A percentile compares a stretch with the other conserved stretches of the same genome.
Conservation (phyloP, 305 asterid genomes). For the Fraxinus nigra region DNA sequence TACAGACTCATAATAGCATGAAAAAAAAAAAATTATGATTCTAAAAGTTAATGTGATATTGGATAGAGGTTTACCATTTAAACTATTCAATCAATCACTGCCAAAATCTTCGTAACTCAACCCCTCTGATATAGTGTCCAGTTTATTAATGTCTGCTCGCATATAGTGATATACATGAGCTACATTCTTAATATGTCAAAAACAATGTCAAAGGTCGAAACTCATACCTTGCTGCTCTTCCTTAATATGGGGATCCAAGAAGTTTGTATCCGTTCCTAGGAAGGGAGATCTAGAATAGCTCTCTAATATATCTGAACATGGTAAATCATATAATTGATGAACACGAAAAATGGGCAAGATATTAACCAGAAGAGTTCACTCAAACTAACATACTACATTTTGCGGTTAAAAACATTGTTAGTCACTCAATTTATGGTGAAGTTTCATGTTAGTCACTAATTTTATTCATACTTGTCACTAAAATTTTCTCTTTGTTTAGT, state of each 20-base stretch:
- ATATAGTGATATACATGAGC: constrained; percentile 8
- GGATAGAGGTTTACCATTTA: constrained; percentile 22
- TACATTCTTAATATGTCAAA: neutral
- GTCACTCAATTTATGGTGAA: neutral
- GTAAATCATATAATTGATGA: constrained; percentile 13
- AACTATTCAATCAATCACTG: constrained; percentile 20
- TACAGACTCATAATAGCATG: neutral
- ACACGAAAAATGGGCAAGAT: neutral
- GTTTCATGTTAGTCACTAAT: neutral
- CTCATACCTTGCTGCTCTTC: constrained; percentile 31
- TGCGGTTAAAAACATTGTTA: neutral
- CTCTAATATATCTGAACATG: constrained; percentile 32
- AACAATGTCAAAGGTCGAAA: neutral
- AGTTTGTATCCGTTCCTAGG: constrained; percentile 25
- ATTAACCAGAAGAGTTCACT: neutral
- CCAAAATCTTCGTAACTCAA: constrained; percentile 35
- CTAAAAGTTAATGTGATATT: neutral
- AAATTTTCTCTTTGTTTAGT: neutral
- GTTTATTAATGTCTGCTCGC: constrained; percentile 32
- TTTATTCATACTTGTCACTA: neutral
- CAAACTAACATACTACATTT: neutral
- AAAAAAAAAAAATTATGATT: neutral
- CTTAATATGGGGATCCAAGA: constrained; percentile 25
- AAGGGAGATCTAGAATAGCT: constrained; percentile 37
- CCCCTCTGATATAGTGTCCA: constrained; percentile 28